A percentile compares a stretch with the other conserved stretches of the same genome.
Conservation (phyloP, 495 filamentous ascomycete genomes). For the Neurospora sp. region DNA sequence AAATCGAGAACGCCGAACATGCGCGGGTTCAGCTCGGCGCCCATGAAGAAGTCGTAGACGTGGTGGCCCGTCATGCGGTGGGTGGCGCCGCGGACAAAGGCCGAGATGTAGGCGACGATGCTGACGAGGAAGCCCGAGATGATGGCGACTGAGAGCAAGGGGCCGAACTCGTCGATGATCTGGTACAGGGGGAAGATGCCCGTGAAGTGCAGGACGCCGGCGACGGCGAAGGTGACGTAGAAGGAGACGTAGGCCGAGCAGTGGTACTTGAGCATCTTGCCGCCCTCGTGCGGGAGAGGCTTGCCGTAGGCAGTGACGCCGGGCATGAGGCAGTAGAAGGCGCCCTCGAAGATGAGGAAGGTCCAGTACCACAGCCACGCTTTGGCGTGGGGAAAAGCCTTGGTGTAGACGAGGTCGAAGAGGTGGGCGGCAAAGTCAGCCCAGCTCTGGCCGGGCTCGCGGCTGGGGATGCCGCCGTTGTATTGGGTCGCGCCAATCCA, state of each 20-base stretch:
- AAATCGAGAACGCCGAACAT: slow-evolving; percentile 91
- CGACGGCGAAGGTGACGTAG: slow-evolving; percentile 70
- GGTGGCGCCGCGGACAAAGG: slow-evolving; percentile 65
- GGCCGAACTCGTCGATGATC: slow-evolving; percentile 90
- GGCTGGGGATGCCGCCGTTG: slow-evolving; percentile 66
- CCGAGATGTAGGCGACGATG: slow-evolving; percentile 76
- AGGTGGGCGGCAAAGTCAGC: slow-evolving; percentile 59
- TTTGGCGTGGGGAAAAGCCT: slow-evolving; percentile 66
- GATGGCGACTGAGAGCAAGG: slow-evolving; percentile 83
- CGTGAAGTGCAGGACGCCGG: slow-evolving; percentile 60
- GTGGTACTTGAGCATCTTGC: slow-evolving; percentile 82
- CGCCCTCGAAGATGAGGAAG: slow-evolving; percentile 76
- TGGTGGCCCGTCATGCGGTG: slow-evolving; percentile 89
- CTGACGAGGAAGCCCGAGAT: slow-evolving; percentile 73
- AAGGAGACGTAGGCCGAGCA: slow-evolving; percentile 83
- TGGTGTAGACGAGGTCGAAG: slow-evolving; percentile 59
- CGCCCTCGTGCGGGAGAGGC: slow-evolving; percentile 69
- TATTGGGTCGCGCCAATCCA: slow-evolving; percentile 95
- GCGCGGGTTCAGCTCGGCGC: slow-evolving; percentile 90
- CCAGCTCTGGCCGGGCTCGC: slow-evolving; percentile 52
- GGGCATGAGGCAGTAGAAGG: slow-evolving; percentile 73
- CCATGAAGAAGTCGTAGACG: slow-evolving; percentile 99
- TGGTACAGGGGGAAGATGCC: slow-evolving; percentile 86
- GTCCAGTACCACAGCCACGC: slow-evolving; percentile 91
- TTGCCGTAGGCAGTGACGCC: slow-evolving; percentile 79